phyloP scores from a whole-genome alignment of 768 basidiomycete genomes.

The Boletus bicolor region DNA sequence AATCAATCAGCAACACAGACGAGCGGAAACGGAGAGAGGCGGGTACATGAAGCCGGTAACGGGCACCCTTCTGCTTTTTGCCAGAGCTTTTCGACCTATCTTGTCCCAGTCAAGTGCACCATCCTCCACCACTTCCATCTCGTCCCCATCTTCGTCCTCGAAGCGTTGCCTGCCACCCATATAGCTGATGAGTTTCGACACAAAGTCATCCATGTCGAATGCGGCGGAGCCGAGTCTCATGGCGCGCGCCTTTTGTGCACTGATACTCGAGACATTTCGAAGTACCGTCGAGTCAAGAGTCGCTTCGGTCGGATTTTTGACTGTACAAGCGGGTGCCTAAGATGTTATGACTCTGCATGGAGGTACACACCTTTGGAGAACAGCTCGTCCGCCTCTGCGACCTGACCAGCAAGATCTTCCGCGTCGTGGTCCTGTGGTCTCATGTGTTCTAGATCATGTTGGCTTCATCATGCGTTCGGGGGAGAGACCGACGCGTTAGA shows the following conservation, averaged over 20 bases:
- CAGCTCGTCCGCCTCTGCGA: slow-evolving; percentile 56
- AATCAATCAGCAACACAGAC: slow-evolving; percentile 13
- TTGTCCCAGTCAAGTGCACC: slow-evolving; percentile 74
- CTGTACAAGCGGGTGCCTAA: slow-evolving; percentile 33
- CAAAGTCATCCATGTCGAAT: slow-evolving; percentile 91
- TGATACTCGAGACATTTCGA: slow-evolving; percentile 70
- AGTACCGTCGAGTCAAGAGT: slow-evolving; percentile 86
- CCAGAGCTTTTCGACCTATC: slow-evolving; percentile 80
- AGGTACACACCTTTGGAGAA: slow-evolving; percentile 55
- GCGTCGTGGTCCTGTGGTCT: slow-evolving; percentile 56
- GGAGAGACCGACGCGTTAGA: slow-evolving; percentile 5
- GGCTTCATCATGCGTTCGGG: neutral
- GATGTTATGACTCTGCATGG: neutral
- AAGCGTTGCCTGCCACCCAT: slow-evolving; percentile 69
- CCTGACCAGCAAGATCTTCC: slow-evolving; percentile 52
- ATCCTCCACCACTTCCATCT: slow-evolving; percentile 51
- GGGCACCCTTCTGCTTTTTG: slow-evolving; percentile 74
- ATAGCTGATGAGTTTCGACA: slow-evolving; percentile 66
- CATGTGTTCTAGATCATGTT: slow-evolving; percentile 36
- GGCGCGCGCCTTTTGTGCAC: slow-evolving; percentile 83
- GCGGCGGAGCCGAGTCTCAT: slow-evolving; percentile 85
- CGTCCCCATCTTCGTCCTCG: slow-evolving; percentile 44
- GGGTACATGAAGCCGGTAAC: slow-evolving; percentile 84
- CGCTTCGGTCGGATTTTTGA: slow-evolving; percentile 83
- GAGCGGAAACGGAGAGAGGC: slow-evolving; percentile 20